Evolutionary conservation across 306 rosid species (phyloP).

Genomic region (Lathyrus oleraceus): DNA sequence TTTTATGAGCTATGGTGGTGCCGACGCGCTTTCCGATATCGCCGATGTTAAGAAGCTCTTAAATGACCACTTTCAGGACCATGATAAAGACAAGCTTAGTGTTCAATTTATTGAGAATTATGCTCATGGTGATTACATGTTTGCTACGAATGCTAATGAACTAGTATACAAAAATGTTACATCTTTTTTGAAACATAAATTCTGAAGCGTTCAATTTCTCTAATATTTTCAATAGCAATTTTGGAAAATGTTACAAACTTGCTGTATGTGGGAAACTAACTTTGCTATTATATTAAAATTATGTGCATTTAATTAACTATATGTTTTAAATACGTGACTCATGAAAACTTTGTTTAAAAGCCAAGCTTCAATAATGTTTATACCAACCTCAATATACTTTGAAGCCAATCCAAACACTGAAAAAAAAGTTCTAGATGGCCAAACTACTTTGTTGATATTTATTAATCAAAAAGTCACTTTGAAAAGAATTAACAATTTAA

Average conservation of each 20-base stretch:
- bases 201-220: background rate
- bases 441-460: background rate
- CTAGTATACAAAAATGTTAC: conserved; percentile 43
- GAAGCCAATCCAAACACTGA: conserved; percentile 37
- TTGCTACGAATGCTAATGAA: conserved; percentile 65
- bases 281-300: background rate
- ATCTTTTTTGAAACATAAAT: conserved; percentile 50
- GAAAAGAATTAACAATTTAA: conserved; percentile 24
- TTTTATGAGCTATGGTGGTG: conserved; percentile 71
- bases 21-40: conserved; percentile 62
- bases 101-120: conserved; percentile 58
- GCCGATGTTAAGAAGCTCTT: conserved; percentile 52
- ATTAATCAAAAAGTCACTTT: conserved; percentile 6
- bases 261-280: background rate
- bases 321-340: background rate
- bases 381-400: conserved; percentile 43
- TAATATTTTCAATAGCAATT: background rate
- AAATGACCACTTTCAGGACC: conserved; percentile 38
- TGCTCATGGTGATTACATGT: conserved; percentile 63
- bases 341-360: conserved; percentile 43
- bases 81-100: conserved; percentile 58
- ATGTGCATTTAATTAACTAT: background rate
- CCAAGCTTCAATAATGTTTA: conserved; percentile 38
- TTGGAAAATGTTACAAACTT: background rate
- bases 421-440: conserved; percentile 26